phyloP scores from a whole-genome alignment of 1,139 yeast genomes.

The Suhomyces choctaworum region DNA sequence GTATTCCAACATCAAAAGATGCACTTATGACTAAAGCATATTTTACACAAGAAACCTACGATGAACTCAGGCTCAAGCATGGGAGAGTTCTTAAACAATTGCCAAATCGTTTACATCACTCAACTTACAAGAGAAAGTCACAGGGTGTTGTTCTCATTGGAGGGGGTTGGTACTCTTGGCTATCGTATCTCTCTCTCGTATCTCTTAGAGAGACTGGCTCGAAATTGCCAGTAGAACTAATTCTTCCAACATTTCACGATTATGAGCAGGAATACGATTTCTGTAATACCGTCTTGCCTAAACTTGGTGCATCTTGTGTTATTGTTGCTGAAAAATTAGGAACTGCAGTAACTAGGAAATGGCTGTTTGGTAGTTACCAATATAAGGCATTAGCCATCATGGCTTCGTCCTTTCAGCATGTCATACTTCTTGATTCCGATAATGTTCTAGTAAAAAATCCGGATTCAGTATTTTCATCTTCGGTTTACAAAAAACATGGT shows the following conservation, averaged over 20 bases:
- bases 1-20: slow-evolving; percentile 26
- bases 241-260: slow-evolving; percentile 35
- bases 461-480: slow-evolving; percentile 47
- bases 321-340: slow-evolving; percentile 37
- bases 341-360: slow-evolving; percentile 31
- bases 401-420: slow-evolving; percentile 43
- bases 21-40: slow-evolving; percentile 31
- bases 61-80: slow-evolving; percentile 30
- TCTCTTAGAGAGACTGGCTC: slow-evolving; percentile 38
- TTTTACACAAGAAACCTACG: slow-evolving; percentile 24
- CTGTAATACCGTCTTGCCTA: slow-evolving; percentile 17
- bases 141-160: slow-evolving; percentile 41
- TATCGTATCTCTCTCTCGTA: slow-evolving; percentile 36
- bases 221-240: slow-evolving; percentile 36
- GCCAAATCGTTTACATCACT: slow-evolving; percentile 25
- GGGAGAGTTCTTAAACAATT: slow-evolving; percentile 23
- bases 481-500: slow-evolving; percentile 56
- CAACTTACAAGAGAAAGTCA: slow-evolving; percentile 27
- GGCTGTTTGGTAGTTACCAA: slow-evolving; percentile 38
- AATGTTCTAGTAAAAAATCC: slow-evolving; percentile 40
- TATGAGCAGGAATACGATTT: slow-evolving; percentile 22
- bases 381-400: slow-evolving; percentile 42
- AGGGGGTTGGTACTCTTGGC: slow-evolving; percentile 41
- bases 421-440: slow-evolving; percentile 44
- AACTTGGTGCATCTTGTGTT: slow-evolving; percentile 19